Base-by-base conservation (phyloP, 495 filamentous ascomycete species). In the Amphirosellinia nigrospora region DNA sequence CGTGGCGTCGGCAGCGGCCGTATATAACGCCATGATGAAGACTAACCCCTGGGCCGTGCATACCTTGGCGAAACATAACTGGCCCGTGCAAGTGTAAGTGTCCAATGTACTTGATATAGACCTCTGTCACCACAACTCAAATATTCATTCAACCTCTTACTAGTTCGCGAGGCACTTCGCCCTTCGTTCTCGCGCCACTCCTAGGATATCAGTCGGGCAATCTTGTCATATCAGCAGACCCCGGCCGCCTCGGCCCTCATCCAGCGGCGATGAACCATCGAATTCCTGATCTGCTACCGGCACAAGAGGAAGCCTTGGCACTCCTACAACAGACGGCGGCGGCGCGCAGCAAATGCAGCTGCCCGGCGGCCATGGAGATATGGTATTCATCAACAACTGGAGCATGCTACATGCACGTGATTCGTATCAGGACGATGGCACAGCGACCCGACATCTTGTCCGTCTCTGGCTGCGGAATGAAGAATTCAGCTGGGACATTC, bases 341-440 rank as follows among this genome's bases (percentile, higher is more conserved):
- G 13, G 79, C 75, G 79, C 75, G 50, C 69, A 82, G 46, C 78
- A 78, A 6, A 53, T 81, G 7, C 71, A 36, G 23, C 73, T 92
- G 6, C 78, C 86, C 30, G 83, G 87, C 30, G 79, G 83, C 60
- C 79, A 80, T 8, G 90, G 89, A 0, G 89, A 92, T 74, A 80
- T 92, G 19, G 77, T 88, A 46, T 88, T 89, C 69, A 80, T 90
- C 70, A 90, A 92, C 72, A 92, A 92, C 66, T 79, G 89, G 32
- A 80, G 80, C 6, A 74, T 89, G 8, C 82, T 91, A 61, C 90
- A 92, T 76, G 86, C 81, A 21, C 81, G 87, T 2, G 82, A 85
- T 41, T 70, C 79, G 3, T 89, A 87, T 70, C 59, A 75, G 39
- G 85, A 88, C 68, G 63, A 72, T 3, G 56, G 61, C 16, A 61